Percentiles rank a stretch among this genome's conserved stretches.
phyloP scores from a whole-genome alignment of 805 yeast genomes.

The Dipodascopsis uninucleata region DNA sequence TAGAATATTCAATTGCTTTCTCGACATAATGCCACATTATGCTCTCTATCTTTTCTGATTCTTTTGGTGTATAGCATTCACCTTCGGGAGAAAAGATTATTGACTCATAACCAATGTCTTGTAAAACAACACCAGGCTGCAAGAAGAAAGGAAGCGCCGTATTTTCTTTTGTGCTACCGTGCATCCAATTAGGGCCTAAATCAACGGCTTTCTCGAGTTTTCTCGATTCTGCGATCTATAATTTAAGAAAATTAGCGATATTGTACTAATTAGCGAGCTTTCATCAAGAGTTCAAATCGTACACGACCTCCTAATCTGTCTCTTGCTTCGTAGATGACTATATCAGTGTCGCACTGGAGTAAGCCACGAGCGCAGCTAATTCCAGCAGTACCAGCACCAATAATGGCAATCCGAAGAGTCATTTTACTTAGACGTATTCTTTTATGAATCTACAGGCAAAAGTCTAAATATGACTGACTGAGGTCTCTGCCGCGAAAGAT shows the following conservation, averaged over 20 bases:
- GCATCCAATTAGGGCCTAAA: constrained; percentile 32
- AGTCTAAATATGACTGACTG: no score
- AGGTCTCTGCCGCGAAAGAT: no score
- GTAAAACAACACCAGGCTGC: constrained; percentile 9
- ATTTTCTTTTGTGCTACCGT: constrained; percentile 21
- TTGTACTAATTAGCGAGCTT: background rate
- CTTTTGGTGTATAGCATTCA: background rate
- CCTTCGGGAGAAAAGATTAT: constrained; percentile 20
- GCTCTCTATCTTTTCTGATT: constrained; percentile 9
- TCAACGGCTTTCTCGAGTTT: constrained; percentile 20
- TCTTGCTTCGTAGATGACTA: constrained; percentile 35
- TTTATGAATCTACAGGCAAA: no score
- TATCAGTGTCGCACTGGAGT: constrained; percentile 24
- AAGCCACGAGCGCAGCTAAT: constrained; percentile 34
- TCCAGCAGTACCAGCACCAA: constrained; percentile 39
- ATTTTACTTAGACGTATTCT: background rate
- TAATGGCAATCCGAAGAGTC: constrained; percentile 27
- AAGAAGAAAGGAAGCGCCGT: constrained; percentile 7
- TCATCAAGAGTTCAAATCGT: constrained; percentile 1
- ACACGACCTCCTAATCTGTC: constrained; percentile 35
- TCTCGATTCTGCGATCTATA: constrained; percentile 8
- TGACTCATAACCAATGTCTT: constrained; percentile 16
- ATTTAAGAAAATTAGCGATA: background rate
- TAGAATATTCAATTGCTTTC: constrained; percentile 28
- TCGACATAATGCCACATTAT: constrained; percentile 27